phyloP scores from a whole-genome alignment of 805 yeast genomes.

The Maudiozyma saulgeensis region DNA sequence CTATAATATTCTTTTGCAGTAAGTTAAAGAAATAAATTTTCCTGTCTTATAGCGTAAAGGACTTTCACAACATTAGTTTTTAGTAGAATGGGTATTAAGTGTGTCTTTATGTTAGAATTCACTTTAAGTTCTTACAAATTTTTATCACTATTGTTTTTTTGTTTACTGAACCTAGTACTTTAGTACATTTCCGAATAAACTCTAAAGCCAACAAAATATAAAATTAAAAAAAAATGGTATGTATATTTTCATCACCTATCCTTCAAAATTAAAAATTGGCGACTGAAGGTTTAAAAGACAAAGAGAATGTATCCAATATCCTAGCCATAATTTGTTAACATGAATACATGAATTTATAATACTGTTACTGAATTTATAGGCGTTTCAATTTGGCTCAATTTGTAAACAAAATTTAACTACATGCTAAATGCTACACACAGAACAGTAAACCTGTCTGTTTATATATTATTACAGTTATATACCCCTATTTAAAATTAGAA shows the following conservation, averaged over 20 bases:
- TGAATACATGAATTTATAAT: too few relatives aligned
- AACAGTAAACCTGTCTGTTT: not conserved
- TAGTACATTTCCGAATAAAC: not conserved
- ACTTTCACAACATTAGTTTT: too few relatives aligned
- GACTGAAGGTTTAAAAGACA: not conserved
- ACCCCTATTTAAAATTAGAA: too few relatives aligned
- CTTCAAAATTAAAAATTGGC: not conserved
- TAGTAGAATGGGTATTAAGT: too few relatives aligned
- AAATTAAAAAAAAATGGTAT: not conserved
- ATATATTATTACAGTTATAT: not conserved
- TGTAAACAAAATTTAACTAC: too few relatives aligned
- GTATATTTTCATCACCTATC: not conserved
- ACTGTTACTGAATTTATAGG: too few relatives aligned
- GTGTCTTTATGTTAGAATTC: not conserved
- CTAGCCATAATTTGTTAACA: too few relatives aligned
- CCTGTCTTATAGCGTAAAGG: too few relatives aligned
- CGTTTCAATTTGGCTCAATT: too few relatives aligned
- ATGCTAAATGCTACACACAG: not conserved
- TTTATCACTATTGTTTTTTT: conserved; percentile 1
- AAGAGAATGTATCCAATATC: too few relatives aligned
- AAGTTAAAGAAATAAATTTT: not conserved
- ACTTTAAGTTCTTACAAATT: not conserved
- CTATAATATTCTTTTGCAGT: not conserved
- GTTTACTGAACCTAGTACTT: not conserved
- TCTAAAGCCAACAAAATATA: not conserved